Evolutionary conservation across 768 basidiomycete species (phyloP).

Genomic region (Mycena maculata): DNA sequence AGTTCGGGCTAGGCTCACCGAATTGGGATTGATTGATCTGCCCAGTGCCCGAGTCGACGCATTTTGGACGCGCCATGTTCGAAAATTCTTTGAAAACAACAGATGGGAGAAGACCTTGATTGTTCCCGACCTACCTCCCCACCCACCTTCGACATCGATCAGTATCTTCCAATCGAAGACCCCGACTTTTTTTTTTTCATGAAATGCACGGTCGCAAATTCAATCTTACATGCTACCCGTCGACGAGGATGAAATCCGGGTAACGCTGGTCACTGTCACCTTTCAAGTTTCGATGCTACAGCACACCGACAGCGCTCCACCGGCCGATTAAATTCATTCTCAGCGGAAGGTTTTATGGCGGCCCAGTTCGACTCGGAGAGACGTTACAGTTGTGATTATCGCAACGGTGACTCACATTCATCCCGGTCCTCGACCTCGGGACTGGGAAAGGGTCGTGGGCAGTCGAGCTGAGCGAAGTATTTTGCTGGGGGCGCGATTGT

Average conservation of each 20-base stretch:
- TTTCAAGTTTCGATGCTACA: slow-evolving; percentile 18
- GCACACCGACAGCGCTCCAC: slow-evolving; percentile 63
- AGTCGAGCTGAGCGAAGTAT: slow-evolving; percentile 30
- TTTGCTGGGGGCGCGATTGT: slow-evolving; percentile 10
- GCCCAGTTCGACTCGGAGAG: slow-evolving; percentile 71
- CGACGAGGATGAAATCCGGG: slow-evolving; percentile 72
- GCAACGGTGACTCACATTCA: slow-evolving; percentile 51
- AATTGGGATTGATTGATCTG: no score
- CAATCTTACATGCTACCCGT: slow-evolving; percentile 71
- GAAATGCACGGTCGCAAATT: slow-evolving; percentile 63
- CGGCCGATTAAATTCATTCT: slow-evolving; percentile 76
- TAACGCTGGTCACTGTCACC: background rate
- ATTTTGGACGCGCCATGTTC: no score
- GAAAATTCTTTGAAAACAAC: no score
- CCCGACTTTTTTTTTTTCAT: slow-evolving; percentile 67
- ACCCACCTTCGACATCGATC: slow-evolving; percentile 14
- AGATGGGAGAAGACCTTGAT: background rate
- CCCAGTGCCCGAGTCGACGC: no score
- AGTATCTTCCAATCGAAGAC: slow-evolving; percentile 46
- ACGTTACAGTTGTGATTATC: slow-evolving; percentile 63
- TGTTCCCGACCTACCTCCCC: background rate
- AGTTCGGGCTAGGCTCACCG: no score
- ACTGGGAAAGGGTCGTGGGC: slow-evolving; percentile 76
- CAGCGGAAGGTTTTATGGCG: slow-evolving; percentile 71
- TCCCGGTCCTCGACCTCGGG: slow-evolving; percentile 72